Evolutionary conservation across 208 protist genomes (phyloP).

Genomic region (Leptomonas pyrrhocoris): DNA sequence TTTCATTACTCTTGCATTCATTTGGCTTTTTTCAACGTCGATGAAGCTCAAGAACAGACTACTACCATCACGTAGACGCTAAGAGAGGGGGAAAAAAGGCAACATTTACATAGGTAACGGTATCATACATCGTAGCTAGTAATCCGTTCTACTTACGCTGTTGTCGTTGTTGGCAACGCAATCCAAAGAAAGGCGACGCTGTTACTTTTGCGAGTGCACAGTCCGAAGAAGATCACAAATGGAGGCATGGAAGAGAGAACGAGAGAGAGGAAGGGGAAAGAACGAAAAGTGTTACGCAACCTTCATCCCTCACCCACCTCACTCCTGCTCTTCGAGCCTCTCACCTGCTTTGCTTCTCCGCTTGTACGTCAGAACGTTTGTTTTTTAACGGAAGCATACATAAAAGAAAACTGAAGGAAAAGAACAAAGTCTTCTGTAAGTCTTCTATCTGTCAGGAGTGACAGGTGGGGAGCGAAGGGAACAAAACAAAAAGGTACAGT

Average conservation of each 20-base stretch:
- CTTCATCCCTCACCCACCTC: no score
- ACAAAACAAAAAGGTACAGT: background rate
- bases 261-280: background rate
- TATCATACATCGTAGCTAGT: slow-evolving; percentile 13
- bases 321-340: background rate
- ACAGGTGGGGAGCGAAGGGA: background rate
- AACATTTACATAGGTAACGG: slow-evolving; percentile 1
- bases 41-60: background rate
- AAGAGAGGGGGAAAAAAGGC: background rate
- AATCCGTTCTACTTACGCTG: no score
- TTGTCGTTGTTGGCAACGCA: no score
- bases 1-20: no score
- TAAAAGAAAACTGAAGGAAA: no score
- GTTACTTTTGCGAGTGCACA: background rate
- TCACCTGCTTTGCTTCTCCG: no score
- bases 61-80: background rate
- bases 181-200: no score
- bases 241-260: slow-evolving; percentile 8
- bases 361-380: no score
- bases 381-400: no score
- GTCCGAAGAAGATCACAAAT: background rate
- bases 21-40: slow-evolving; percentile 12
- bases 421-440: no score
- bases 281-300: background rate
- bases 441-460: no score